Evolutionary conservation across 163 green algal species (phyloP), one percentile per base, ranked within the genome.

Genomic region (Trebouxiophyceae sp.): DNA sequence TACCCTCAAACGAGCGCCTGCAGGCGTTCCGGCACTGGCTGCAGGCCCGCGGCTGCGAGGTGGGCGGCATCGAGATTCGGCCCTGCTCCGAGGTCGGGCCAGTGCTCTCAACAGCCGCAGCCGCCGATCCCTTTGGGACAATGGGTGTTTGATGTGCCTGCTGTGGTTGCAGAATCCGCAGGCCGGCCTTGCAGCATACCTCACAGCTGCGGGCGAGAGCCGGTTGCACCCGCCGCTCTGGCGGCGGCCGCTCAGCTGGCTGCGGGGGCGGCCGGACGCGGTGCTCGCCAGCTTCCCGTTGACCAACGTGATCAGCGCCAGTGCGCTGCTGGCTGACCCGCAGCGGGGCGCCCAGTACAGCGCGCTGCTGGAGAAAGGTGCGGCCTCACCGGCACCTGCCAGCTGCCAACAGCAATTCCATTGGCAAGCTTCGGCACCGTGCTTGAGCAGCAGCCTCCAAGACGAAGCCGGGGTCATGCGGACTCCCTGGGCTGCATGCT

Each of bases 251-350:
- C 12, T 50, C 12, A 16, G 12, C 39, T 50, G 12, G 39, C 16
- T 8, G 39, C 39, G 8, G 39, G 12, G 39, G 12, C 39, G 12
- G 8, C 16, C 39, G 16, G 54, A 74, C 7, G 54, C 64, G 2
- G 34, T 71, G 0, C 45, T 84, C 26, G 77, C 77, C 26, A 65
- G 22, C 16, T 82, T 84, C 50, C 77, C 73, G 2, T 27, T 79
- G 23, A 33, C 32, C 5, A 30, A 8, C 19, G 62, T 65, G 31
- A 31, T 81, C 54, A 79, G 73, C 3, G 45, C 73, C 20, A 62
- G 45, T 34, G 4, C 55, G 24, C 6, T 81, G 44, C 20, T 71
- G 22, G 45, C 67, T 60, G 45, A 66, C 33, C 33, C 27, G 16
- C 54, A 59, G 27, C 54, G 71, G 19, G 69, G 56, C 1, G 5